These are phyloP conservation scores for Phialophora tarda DNA, from an alignment of 2,329 filamentous ascomycete genomes.

Conservation along the genomic window DNA sequence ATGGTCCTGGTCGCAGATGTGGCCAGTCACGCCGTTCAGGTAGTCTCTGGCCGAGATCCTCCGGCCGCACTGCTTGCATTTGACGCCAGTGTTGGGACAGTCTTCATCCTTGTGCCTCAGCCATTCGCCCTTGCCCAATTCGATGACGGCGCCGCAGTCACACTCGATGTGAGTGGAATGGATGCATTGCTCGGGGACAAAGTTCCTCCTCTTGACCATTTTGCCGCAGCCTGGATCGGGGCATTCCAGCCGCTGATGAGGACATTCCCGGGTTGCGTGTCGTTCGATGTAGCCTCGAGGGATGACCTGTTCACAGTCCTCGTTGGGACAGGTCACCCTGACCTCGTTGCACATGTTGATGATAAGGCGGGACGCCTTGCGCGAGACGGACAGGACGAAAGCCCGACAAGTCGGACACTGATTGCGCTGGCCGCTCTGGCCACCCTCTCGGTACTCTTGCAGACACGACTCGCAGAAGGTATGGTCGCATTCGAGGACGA, in stretches of 20 bases:
- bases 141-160: conserved; percentile 39
- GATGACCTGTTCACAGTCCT: conserved; percentile 60
- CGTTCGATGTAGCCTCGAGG: conserved; percentile 63
- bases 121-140: conserved; percentile 38
- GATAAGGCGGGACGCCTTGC: conserved; percentile 60
- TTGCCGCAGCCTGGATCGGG: conserved; percentile 57
- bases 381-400: conserved; percentile 47
- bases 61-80: conserved; percentile 30
- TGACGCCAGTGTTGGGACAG: conserved; percentile 35
- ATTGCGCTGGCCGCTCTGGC: conserved; percentile 25
- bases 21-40: conserved; percentile 25
- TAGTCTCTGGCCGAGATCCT: conserved; percentile 35
- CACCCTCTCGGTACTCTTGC: conserved; percentile 45
- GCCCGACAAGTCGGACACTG: conserved; percentile 65
- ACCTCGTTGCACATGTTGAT: conserved; percentile 68
- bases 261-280: conserved; percentile 67
- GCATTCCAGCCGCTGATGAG: conserved; percentile 61
- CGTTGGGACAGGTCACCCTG: conserved; percentile 64
- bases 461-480: conserved; percentile 68
- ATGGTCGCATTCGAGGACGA: conserved; percentile 66
- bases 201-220: conserved; percentile 61
- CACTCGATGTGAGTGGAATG: conserved; percentile 39
- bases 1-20: conserved; percentile 38
- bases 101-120: conserved; percentile 39
- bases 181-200: conserved; percentile 41